Percentiles rank a stretch among this genome's conserved stretches.
Evolutionary conservation across 371 early-diverging fungal genomes (phyloP).

Genomic region (Coelomomyces lativittatus): DNA sequence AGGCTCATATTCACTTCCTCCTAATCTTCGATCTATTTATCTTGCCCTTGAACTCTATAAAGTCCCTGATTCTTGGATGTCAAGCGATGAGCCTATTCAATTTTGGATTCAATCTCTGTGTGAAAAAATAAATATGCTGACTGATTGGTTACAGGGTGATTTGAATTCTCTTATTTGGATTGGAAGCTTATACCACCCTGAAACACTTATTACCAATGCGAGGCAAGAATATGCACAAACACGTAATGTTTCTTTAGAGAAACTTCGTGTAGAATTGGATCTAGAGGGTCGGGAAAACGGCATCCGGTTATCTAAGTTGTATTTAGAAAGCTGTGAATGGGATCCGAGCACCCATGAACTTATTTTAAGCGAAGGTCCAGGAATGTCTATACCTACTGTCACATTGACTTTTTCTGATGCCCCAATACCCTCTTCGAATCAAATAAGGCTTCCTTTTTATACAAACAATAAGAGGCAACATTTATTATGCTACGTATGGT

Average conservation of each 20-base stretch:
- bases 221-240: constrained; percentile 62
- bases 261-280: constrained; percentile 9
- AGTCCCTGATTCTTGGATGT: constrained; percentile 35
- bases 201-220: constrained; percentile 79
- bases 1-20: constrained; percentile 69
- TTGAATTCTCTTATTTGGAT: constrained; percentile 47
- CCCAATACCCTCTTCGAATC: too few species aligned
- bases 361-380: too few species aligned
- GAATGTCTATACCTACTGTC: too few species aligned
- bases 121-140: constrained; percentile 24
- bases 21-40: constrained; percentile 45
- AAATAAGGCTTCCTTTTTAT: too few species aligned
- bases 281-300: too few species aligned
- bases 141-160: constrained; percentile 13
- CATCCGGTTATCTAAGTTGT: too few species aligned
- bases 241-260: constrained; percentile 21
- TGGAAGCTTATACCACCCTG: constrained; percentile 74
- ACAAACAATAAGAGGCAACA: too few species aligned
- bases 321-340: too few species aligned
- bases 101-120: constrained; percentile 55
- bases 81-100: constrained; percentile 53
- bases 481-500: too few species aligned
- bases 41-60: constrained; percentile 68
- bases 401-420: too few species aligned
- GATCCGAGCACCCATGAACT: too few species aligned